Percentiles rank a stretch among this genome's conserved stretches.
These are phyloP conservation scores for Arachis monticola DNA, from an alignment of 331 rosid genomes.

Conservation along the genomic window DNA sequence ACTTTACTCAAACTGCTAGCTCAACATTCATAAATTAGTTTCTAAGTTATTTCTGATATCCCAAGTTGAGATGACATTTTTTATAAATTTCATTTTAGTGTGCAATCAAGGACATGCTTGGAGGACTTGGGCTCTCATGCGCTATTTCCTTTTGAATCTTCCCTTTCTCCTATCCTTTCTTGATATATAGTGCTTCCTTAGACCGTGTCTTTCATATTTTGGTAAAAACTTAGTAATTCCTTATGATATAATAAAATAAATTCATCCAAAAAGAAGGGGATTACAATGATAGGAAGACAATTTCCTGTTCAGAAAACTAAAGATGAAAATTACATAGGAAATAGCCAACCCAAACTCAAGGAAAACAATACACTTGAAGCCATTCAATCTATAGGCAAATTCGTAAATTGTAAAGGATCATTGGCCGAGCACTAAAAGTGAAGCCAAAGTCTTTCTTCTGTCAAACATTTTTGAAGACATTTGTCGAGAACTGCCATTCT, in stretches of 20 bases:
- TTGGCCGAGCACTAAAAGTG: not conserved
- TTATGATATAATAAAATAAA: too few species aligned
- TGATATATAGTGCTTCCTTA: not conserved
- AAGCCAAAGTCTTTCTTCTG: not conserved
- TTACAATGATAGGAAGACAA: too few species aligned
- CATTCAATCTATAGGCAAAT: too few species aligned
- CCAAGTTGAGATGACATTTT: not conserved
- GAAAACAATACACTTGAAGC: too few species aligned
- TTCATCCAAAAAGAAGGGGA: too few species aligned
- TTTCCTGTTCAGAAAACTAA: too few species aligned
- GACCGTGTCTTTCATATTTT: not conserved
- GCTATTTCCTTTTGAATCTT: not conserved
- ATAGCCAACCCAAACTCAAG: too few species aligned
- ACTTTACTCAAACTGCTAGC: not conserved
- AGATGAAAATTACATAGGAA: too few species aligned
- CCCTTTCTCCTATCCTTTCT: not conserved
- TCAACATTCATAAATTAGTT: not conserved
- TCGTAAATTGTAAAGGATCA: not conserved
- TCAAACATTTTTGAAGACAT: not conserved
- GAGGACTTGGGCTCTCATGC: conserved; percentile 1
- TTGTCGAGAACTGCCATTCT: not conserved
- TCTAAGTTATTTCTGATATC: conserved; percentile 1
- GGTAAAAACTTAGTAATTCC: not conserved
- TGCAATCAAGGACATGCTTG: conserved; percentile 7
- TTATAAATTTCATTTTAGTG: conserved; percentile 3